Evolutionary conservation across 1,139 yeast species (phyloP), one percentile per base, ranked within the genome.

Genomic region (Zygotorulaspora mrakii): DNA sequence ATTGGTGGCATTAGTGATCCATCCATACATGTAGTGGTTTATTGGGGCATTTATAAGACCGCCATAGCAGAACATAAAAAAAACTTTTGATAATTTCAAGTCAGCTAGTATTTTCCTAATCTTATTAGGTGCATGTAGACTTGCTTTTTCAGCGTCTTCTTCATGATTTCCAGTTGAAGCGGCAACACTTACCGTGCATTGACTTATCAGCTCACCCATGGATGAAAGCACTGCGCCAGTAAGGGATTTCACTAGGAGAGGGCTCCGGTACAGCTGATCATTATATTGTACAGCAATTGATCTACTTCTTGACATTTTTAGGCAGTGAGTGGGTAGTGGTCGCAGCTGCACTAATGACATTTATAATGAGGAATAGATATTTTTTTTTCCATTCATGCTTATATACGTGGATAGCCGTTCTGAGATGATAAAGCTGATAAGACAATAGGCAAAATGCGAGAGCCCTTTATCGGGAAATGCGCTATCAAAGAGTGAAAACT

Each of bases 11-110:
- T 56, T 59, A 45, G 76, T 76, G 40, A 78, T 65, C 12, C 70
- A 48, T 10, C 64, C 66, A 53, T 78, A 79, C 49, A 74, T 69
- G 46, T 68, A 76, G 61, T 87, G 95, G 17, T 85, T 71, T 31
- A 84, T 66, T 4, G 96, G 95, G 0, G 95, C 84, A 20, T 79
- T 74, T 18, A 87, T 70, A 14, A 74, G 61, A 34, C 79, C 71
- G 0, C 95, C 94, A 59, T 82, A 87, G 5, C 83, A 55, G 5
- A 84, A 79, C 86, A 87, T 81, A 45, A 60, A 28, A 6, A 62
- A 55, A 11, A 63, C 33, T 44, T 60, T 63, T 22, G 54, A 31
- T 28, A 33, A 23, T 30, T 34, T 35, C 5, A 48, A 48, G 23
- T 47, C 25, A 17, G 37, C 33, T 22, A 48, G 5, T 8, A 18